Evolutionary conservation across 2,329 filamentous ascomycete species (phyloP), one percentile per base, ranked within the genome.

Genomic region (Pseudomassariella vexata): DNA sequence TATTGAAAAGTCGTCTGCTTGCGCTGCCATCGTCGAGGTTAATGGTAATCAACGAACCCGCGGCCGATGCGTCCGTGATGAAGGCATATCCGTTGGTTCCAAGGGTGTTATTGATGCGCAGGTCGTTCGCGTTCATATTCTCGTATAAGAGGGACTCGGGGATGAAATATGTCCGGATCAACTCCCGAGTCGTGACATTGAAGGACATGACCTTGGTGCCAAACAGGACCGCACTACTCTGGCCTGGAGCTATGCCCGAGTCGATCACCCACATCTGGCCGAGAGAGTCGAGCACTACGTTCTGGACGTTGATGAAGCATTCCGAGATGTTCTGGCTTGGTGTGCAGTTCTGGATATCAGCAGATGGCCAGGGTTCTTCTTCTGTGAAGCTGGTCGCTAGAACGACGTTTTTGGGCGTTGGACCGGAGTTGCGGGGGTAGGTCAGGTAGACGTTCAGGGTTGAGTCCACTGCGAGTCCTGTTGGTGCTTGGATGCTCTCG

Each of bases 301-400:
- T 65, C 40, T 64, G 62, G 4, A 64, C 57, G 32, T 65, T 65
- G 46, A 64, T 53, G 46, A 65, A 65, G 48, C 62, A 65, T 5
- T 55, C 57, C 25, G 55, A 54, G 10, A 48, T 51, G 32, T 64
- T 53, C 36, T 64, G 60, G 5, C 45, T 48, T 0, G 42, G 16
- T 2, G 28, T 54, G 37, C 60, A 62, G 28, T 60, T 62, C 41
- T 64, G 61, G 6, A 61, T 59, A 8, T 42, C 44, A 16, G 59
- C 57, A 20, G 50, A 53, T 1, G 59, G 60, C 59, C 59, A 63
- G 1, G 61, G 57, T 28, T 48, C 36, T 38, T 63, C 60, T 24
- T 46, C 46, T 26, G 50, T 52, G 48, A 59, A 63, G 19, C 43
- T 48, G 5, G 55, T 60, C 32, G 55, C 57, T 14, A 57, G 50